Evolutionary conservation across 768 basidiomycete species (phyloP).

Genomic region (Mycena sanguinolenta): DNA sequence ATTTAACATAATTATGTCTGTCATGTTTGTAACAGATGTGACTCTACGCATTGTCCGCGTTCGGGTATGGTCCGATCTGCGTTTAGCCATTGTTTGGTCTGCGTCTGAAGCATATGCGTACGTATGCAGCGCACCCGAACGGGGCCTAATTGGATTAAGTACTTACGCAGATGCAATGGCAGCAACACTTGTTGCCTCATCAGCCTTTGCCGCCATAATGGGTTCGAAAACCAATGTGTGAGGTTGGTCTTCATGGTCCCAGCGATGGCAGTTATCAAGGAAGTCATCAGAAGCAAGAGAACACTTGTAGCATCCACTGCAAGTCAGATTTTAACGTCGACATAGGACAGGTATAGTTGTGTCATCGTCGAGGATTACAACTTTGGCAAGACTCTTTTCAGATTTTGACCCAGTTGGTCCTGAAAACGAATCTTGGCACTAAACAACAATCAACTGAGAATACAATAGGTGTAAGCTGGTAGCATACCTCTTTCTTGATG

Average conservation of each 20-base stretch:
- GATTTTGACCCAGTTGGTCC: neutral
- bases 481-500: neutral
- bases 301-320: neutral
- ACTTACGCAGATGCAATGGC: neutral
- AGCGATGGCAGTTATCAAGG: neutral
- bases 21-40: too few species aligned
- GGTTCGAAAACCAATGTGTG: neutral
- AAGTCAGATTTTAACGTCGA: constrained; percentile 1
- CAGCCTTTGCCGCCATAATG: neutral
- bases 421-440: constrained; percentile 1
- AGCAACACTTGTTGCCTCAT: neutral
- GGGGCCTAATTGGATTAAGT: neutral
- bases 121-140: too few species aligned
- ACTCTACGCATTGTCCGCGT: too few species aligned
- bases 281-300: neutral
- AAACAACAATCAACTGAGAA: neutral
- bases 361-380: neutral
- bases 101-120: too few species aligned
- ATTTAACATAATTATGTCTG: too few species aligned
- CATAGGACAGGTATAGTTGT: neutral
- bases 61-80: too few species aligned
- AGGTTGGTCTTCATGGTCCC: neutral
- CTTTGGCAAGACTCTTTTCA: neutral
- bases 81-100: too few species aligned
- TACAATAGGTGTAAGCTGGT: too few species aligned